Base-by-base conservation (phyloP, 1,284 basidiomycete species). In the Takashimella tepidaria region DNA sequence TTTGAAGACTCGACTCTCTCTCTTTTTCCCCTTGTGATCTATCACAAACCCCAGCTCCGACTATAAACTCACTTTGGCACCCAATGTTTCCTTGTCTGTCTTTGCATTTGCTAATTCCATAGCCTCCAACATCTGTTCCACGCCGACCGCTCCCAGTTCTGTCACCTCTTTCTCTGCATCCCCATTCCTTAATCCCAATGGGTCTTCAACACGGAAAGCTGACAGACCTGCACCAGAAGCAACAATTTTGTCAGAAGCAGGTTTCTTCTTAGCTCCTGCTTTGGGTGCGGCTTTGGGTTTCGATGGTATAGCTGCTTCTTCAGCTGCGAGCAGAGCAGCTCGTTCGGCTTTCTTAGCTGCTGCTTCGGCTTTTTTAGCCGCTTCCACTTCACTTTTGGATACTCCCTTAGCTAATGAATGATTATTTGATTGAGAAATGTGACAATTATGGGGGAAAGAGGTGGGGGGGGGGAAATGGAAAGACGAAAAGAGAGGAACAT, bases 91-190 rank as follows among this genome's bases (percentile, higher is more conserved):
- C 76, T 93, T 96, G 75, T 97, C 92, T 79, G 84, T 86, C 79
- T 89, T 92, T 6, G 89, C 88, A 49, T 84, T 95, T 11, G 95
- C 91, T 2, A 95, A 81, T 55, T 88, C 86, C 63, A 98, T 76
- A 56, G 96, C 81, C 74, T 96, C 93, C 47, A 98, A 74, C 8
- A 91, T 92, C 69, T 92, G 89, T 69, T 98, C 93, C 52, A 98
- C 82, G 12, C 92, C 93, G 20, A 86, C 87, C 5, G 93, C 95
- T 11, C 83, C 75, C 73, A 83, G 89, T 67, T 84, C 85, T 73
- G 89, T 83, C 10, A 81, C 74, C 54, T 81, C 79, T 20, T 55
- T 55, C 55, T 78, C 77, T n/a, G 56, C 55, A 31, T 69, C 64
- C 5, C 56, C 64, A 50, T 64, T 63, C 21, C 40, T 85, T 84